Evolutionary conservation across 148 eudicot species (phyloP).

Genomic region (Rhododendron molle): DNA sequence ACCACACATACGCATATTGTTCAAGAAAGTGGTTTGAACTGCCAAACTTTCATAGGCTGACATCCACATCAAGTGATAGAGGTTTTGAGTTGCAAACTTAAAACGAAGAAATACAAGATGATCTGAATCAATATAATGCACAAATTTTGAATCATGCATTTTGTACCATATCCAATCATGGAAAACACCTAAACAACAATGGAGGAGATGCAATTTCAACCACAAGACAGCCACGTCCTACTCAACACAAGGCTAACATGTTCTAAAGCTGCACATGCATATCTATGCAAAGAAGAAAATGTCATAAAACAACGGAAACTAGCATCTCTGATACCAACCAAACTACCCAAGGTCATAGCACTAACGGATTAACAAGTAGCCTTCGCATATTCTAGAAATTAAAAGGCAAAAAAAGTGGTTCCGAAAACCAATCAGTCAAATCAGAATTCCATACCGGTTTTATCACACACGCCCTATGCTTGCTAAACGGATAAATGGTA

Average conservation of each 20-base stretch:
- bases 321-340: not conserved
- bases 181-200: not conserved
- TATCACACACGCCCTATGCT: not conserved
- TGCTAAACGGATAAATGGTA: not conserved
- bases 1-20: no score
- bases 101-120: not conserved
- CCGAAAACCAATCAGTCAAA: not conserved
- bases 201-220: not conserved
- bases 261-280: not conserved
- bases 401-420: not conserved
- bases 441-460: not conserved
- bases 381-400: not conserved
- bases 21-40: no score
- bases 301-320: not conserved
- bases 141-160: not conserved
- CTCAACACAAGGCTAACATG: not conserved
- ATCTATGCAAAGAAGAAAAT: not conserved
- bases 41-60: no score
- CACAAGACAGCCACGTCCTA: not conserved
- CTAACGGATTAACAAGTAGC: not conserved
- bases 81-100: no score
- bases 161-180: not conserved
- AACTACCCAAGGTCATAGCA: not conserved
- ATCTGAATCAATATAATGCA: not conserved
- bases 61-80: no score